Conservation (phyloP, 2,329 filamentous ascomycete species). For the Chaetomiaceae sp. region DNA sequence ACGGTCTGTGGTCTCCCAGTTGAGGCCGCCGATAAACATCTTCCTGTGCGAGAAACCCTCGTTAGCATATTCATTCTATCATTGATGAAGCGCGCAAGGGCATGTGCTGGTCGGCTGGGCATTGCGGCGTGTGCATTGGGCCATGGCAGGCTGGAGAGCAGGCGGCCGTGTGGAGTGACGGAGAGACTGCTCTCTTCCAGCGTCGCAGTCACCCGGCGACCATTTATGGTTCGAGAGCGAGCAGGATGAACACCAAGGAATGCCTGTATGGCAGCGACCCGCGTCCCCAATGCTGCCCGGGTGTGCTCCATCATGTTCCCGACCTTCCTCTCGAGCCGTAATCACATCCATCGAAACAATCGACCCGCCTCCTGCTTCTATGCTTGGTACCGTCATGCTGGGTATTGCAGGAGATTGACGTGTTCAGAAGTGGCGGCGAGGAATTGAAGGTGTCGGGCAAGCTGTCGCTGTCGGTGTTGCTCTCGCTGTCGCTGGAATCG, state of each 20-base stretch:
- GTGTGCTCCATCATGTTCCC: neutral
- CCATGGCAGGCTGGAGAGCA: neutral
- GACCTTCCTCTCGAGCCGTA: slow-evolving; percentile 7
- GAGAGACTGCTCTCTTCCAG: neutral
- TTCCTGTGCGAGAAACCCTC: slow-evolving; percentile 58
- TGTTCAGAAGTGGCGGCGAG: neutral
- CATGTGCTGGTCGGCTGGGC: neutral
- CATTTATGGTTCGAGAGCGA: neutral
- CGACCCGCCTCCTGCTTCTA: neutral
- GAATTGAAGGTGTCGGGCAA: neutral
- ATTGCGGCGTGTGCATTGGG: neutral
- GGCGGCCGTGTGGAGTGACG: neutral
- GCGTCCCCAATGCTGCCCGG: neutral
- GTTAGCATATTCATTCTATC: slow-evolving; percentile 24
- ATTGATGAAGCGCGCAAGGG: neutral
- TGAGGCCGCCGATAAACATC: slow-evolving; percentile 98
- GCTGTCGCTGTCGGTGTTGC: neutral
- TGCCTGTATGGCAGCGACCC: no score
- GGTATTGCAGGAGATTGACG: neutral
- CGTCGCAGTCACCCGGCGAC: neutral
- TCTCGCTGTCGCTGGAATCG: slow-evolving; percentile 11
- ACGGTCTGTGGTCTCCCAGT: slow-evolving; percentile 99
- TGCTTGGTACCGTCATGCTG: neutral
- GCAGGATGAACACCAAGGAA: neutral
- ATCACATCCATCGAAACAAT: neutral